These are phyloP conservation scores for Geotrichum cucujoidarum DNA, from an alignment of 1,139 yeast genomes.

Conservation along the genomic window DNA sequence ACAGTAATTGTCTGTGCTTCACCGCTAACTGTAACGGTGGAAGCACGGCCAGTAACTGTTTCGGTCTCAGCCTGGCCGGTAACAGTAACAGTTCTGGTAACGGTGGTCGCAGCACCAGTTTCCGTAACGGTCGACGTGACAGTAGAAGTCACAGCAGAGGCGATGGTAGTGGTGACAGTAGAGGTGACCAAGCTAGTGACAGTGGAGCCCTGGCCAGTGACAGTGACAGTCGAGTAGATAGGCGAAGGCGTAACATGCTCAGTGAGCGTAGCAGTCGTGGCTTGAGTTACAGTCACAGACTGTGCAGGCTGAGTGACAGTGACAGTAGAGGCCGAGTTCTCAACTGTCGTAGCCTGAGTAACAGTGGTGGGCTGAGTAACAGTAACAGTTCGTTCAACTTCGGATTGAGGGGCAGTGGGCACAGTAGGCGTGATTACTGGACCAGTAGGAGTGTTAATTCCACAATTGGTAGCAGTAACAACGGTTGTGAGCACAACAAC, in stretches of 20 bases:
- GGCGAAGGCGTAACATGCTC: neutral
- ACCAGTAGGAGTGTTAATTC: neutral
- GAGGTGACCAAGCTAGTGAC: slow-evolving; percentile 13
- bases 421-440: slow-evolving; percentile 1
- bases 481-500: slow-evolving; percentile 13
- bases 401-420: neutral
- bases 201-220: slow-evolving; percentile 13
- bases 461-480: slow-evolving; percentile 15
- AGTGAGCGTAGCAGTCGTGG: neutral
- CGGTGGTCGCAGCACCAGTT: slow-evolving; percentile 4
- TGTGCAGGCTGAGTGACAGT: neutral
- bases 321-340: neutral
- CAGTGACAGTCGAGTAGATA: slow-evolving; percentile 12
- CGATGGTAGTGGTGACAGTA: slow-evolving; percentile 15
- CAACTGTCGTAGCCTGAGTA: neutral
- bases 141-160: neutral
- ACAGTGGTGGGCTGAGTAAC: slow-evolving; percentile 3
- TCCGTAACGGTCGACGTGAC: slow-evolving; percentile 10
- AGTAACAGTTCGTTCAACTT: slow-evolving; percentile 1
- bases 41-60: neutral
- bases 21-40: slow-evolving; percentile 12
- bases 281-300: slow-evolving; percentile 5
- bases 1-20: slow-evolving; percentile 8
- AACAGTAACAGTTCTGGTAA: neutral
- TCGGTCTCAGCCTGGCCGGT: neutral